Base-by-base conservation (phyloP, 805 yeast genomes). In the Candida andamanensis region DNA sequence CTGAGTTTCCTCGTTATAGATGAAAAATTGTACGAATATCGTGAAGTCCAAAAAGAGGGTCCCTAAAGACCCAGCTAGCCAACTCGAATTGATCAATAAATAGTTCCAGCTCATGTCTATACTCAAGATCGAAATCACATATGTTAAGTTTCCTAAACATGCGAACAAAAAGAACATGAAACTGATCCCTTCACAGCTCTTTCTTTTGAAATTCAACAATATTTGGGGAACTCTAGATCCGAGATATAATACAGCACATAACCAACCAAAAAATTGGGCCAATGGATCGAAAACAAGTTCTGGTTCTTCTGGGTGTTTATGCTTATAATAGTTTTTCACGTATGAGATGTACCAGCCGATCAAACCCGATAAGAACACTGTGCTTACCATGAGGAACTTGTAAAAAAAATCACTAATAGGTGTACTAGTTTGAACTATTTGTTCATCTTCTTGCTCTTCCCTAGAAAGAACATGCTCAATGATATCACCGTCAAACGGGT, bases 221-320 rank as follows among this genome's bases (percentile, higher is more conserved):
- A 92, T 85, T 60, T 92, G 98, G 1, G 98, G 98, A 17, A 92
- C 60, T 46, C 98, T 69, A 12, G 97, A 89, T 2, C 95, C 95
- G 39, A 90, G 60, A 49, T 84, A 84, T 24, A 84, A 63, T 1
- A 64, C 52, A 6, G 94, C 92, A 62, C 89, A 80, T 24, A 74
- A 52, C 81, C 80, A 76, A 22, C 98, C 98, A 56, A 87, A 86
- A 25, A 76, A 54, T 58, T 90, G 98, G 2, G 96, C 97, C 42
- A 80, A 54, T 18, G 79, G 71, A 52, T 85, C 87, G 50, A 81
- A 76, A 21, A 72, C 74, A 29, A 80, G 57, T 17, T 73, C 76
- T 52, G 61, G 45, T 10, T 30, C 34, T 9, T 45, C 41, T 30
- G 64, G 44, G 37, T 60, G 63, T 29, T 56, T 57, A 18, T 37